Base-by-base conservation (phyloP, 768 basidiomycete species). In the Cystobasidiopsis lactophilus region DNA sequence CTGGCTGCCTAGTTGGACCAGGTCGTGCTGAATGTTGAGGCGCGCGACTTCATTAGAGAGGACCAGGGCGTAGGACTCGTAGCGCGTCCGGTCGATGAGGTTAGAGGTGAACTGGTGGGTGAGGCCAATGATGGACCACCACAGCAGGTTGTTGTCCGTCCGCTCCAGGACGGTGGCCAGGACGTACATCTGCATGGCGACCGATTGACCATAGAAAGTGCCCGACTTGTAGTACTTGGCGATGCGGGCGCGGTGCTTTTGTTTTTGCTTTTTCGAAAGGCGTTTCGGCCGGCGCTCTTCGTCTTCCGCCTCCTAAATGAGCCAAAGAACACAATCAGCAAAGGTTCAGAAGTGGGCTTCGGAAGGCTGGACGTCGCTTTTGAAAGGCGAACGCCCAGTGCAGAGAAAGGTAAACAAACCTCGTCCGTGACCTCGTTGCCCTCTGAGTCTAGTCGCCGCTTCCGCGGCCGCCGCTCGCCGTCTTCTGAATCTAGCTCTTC, bases 1-100 rank as follows among this genome's bases (percentile, higher is more conserved):
- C 16, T 35, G 30, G 1, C 24, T 43, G 1, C 43, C 52, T 23
- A n/a, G 4, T 33, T 31, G 54, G 31, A 74, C 38, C 16, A 23
- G 26, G 10, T n/a, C 44, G 21, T 50, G 33, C 30, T 39, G 45
- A 26, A 53, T 50, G 63, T 93, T 93, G 41, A 96, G 75, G 13
- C 93, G 79, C 2, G 77, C 81, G 43, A 95, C 93, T 68, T 96
- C 93, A 67, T 93, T 88, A 51, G 78, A 68, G 66, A 82, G 93
- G 27, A 85, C 70, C 1, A 74, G 64, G 51, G 91, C 81, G 61
- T 79, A 81, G 57, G 71, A 72, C 57, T 93, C 85, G 66, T 96
- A 98, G 50, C 72, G 72, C 27, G 78, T 75, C 46, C 88, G 77
- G 56, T 89, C 82, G 70, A 95, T 85, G 61, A 80, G 79, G 49